Evolutionary conservation across 2,329 filamentous ascomycete genomes (phyloP), one percentile per base, ranked within the genome.

Genomic region (Penicillium brasilianum): DNA sequence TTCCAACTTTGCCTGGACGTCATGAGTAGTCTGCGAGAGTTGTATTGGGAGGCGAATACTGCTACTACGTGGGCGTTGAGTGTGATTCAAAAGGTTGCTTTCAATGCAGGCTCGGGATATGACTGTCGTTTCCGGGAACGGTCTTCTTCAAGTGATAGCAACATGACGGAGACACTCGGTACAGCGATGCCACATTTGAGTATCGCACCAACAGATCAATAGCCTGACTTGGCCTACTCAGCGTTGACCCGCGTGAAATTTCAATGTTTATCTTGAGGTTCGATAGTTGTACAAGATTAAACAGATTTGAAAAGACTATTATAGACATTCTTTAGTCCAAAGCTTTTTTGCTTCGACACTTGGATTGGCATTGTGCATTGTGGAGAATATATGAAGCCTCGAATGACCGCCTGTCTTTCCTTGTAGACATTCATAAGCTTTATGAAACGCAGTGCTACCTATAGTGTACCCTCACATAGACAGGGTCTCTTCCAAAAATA

Each of bases 31-130:
- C n/a, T 66, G n/a, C 36, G 59, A 4, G 64, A 62, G 25, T 49
- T 64, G 14, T 64, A 64, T 43, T 61, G 59, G 18, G 64, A 66
- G 50, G 64, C 64, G 2, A 57, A 58, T 10, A 50, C 53, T 14
- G 56, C 61, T 14, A 59, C 57, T 7, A 36, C 44, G 1, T 66
- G 57, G 64, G 64, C 64, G n/a, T 36, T 58, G 14, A 62, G 57
- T 14, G 59, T 61, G 4, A 57, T 66, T 46, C 58, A 61, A 20
- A 56, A 49, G 25, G 22, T 57, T 7, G 49, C 37, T 3, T 49
- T 58, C 28, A 39, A 49, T 30, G 18, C 32, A 36, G 22, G 14
- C 16, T 37, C 41, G 14, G 54, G 34, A 9, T 18, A 22, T 18
- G 25, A 25, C 5, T 43, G 20, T 32, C 39, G 53, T 8, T 55